Percentiles rank a stretch among this genome's conserved stretches.
Evolutionary conservation across 2,329 filamentous ascomycete genomes (phyloP).

Genomic region (Xylariaceae sp.): DNA sequence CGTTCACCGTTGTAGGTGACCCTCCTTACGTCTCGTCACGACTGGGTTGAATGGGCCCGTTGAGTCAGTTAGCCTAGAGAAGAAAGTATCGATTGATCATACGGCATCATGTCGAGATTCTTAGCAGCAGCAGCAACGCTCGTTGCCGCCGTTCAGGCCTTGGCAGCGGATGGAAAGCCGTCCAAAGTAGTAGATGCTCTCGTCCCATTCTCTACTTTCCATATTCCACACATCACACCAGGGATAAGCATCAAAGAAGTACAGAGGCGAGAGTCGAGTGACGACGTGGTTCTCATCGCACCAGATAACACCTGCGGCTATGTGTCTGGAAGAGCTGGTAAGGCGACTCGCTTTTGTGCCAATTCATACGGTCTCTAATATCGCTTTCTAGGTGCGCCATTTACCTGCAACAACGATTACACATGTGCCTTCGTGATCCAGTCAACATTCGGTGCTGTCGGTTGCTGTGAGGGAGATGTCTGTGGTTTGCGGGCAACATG

Average conservation of each 20-base stretch:
- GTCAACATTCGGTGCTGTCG: slow-evolving; percentile 34
- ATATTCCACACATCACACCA: slow-evolving; percentile 39
- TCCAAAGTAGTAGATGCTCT: slow-evolving; percentile 35
- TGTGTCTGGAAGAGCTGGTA: slow-evolving; percentile 38
- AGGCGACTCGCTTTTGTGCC: not conserved
- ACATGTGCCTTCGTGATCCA: slow-evolving; percentile 40
- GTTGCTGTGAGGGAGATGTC: slow-evolving; percentile 36
- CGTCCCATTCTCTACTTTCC: slow-evolving; percentile 33
- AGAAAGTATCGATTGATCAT: slow-evolving; percentile 10
- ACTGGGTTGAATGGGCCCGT: slow-evolving; percentile 5
- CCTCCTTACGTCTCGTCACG: slow-evolving; percentile 4
- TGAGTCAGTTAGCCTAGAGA: slow-evolving; percentile 2
- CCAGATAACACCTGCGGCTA: slow-evolving; percentile 49
- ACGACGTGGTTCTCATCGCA: slow-evolving; percentile 37
- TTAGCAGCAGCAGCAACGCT: slow-evolving; percentile 30
- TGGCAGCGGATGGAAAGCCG: slow-evolving; percentile 30
- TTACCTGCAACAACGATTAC: slow-evolving; percentile 34
- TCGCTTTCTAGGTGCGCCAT: slow-evolving; percentile 33
- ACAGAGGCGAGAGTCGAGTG: slow-evolving; percentile 29
- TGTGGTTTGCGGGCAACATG: slow-evolving; percentile 38
- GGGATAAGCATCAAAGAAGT: slow-evolving; percentile 35
- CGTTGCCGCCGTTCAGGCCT: slow-evolving; percentile 33
- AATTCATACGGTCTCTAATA: slow-evolving; percentile 4
- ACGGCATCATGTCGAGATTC: slow-evolving; percentile 26
- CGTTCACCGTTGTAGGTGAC: slow-evolving; percentile 4